Conservation (phyloP, 768 basidiomycete genomes). For the Suillus decipiens region DNA sequence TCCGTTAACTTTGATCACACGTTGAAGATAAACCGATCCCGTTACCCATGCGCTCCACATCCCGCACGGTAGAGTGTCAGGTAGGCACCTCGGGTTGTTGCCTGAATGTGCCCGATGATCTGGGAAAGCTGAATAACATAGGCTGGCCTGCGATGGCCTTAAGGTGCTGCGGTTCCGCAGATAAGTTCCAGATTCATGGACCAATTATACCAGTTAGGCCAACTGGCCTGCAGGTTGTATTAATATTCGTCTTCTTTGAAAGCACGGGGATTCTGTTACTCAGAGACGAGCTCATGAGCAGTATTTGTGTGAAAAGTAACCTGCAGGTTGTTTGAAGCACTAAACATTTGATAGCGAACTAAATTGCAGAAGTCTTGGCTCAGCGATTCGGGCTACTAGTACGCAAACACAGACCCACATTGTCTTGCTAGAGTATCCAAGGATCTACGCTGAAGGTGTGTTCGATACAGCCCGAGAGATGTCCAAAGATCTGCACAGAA, state of each 20-base stretch:
- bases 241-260: neutral
- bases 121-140: neutral
- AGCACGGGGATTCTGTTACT: neutral
- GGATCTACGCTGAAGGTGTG: neutral
- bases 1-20: neutral
- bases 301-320: neutral
- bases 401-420: neutral
- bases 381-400: neutral
- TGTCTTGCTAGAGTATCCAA: neutral
- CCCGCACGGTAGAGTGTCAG: neutral
- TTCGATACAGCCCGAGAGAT: neutral
- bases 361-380: neutral
- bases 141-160: neutral
- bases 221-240: neutral
- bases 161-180: neutral
- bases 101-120: neutral
- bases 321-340: neutral
- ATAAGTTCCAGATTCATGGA: neutral
- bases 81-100: neutral
- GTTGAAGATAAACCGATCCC: neutral
- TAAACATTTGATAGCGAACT: neutral
- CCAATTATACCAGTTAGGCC: neutral
- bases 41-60: neutral
- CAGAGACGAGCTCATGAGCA: neutral
- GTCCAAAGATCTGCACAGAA: neutral